Base-by-base conservation (phyloP, 1,284 basidiomycete species). In the Ceraceosorus guamensis region DNA sequence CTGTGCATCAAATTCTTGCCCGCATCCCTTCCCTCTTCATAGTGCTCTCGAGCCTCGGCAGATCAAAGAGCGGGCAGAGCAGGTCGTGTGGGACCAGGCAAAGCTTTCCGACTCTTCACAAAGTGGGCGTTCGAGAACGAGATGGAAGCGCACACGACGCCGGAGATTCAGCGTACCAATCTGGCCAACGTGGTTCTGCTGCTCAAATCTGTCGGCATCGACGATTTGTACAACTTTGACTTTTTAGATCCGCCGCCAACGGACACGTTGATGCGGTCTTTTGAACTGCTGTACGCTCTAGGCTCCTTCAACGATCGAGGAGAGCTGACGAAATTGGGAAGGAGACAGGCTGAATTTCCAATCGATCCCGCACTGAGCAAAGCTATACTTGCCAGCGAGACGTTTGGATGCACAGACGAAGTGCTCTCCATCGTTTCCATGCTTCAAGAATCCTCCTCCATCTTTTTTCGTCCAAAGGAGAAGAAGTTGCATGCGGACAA, bases 341-440 rank as follows among this genome's bases (percentile, higher is more conserved):
- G 95, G 55, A 81, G 91, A 49, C 98, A 98, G 95, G 93, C 93
- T 4, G 95, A 98, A 76, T 98, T 99, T 78, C 93, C 93, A 5
- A 89, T 97, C 6, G 95, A 99, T 71, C 95, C 95, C 2, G 96
- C 96, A 87, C 80, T 99, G 67, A 90, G 88, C 44, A 97, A 97
- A 77, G 85, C 88, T 2, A 95, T 99, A 73, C 90, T 99, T 60
- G 88, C 90, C 41, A 92, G 89, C 70, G 95, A 97, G 76, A 83
- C 87, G 62, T 96, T 91, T 78, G 80, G 82, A n/a, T 97, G 93
- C 77, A 97, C 93, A 0, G 92, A 97, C 69, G 92, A 98, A 82
- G 89, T 89, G 69, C 81, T 99, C 47, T 95, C 92, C 2, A 97
- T 98, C 69, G 93, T 98, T 48, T 84, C 91, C 0, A 98, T 98